Base-by-base conservation (phyloP, 345 rosid genomes). In the Camelina sativa region DNA sequence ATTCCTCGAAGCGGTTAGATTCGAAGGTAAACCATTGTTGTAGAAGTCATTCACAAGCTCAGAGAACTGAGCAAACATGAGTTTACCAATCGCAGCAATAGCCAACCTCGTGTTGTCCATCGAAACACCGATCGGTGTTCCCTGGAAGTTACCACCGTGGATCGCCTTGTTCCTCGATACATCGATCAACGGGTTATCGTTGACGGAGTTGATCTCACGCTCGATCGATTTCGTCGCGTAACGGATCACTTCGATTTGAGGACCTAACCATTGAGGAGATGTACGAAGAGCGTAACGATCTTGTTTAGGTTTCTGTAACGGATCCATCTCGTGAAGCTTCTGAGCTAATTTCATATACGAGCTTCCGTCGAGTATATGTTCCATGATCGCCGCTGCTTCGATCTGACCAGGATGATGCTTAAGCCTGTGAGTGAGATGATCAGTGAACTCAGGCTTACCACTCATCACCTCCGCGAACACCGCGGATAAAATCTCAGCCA, bases 371-470 rank as follows among this genome's bases (percentile, higher is more conserved):
- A 90, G 79, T 34, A 88, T 86, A 55, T 86, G 90, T 62, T 90
- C 93, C 93, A 90, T 88, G 11, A 90, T 84, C 6, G 93, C 93
- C 11, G 93, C 93, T 0, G 91, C 91, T 79, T 90, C 96, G 54
- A 90, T 90, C 23, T 90, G 96, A 0, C 91, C 91, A 0, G 93
- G 93, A 57, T 90, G 96, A 70, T 90, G 96, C 69, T 90, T 90
- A 72, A 90, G 30, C 34, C 88, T 76, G 56, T 86, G 91, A 4
- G 93, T 90, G 53, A 90, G 68, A 35, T 88, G 90, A 72, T 90
- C 93, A 0, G 96, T 90, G 52, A 90, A 88, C 65, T 90, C 93
- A 2, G 88, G 91, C 67, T 88, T 90, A 4, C 96, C 96, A 17
- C 79, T 82, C 96, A 90, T 90, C 53, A 84, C 91, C 70, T 90